Conservation (phyloP, 2,329 filamentous ascomycete species). For the Fusarium ramigenum region DNA sequence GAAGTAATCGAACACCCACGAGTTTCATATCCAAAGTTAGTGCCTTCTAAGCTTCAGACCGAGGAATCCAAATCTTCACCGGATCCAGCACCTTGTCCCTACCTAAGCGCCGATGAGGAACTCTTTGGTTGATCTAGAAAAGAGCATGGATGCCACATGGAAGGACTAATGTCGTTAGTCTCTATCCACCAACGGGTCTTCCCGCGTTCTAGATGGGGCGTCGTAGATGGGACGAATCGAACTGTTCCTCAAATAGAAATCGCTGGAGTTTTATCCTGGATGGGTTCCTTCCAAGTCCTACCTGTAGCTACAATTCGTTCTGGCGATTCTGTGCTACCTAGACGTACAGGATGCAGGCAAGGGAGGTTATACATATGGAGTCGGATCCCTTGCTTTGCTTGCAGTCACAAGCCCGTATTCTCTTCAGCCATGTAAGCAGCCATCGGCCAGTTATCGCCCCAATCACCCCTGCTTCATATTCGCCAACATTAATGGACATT, state of each 20-base stretch:
- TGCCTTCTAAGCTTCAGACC: not conserved
- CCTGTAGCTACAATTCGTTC: slow-evolving; percentile 2
- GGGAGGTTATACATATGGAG: slow-evolving; percentile 10
- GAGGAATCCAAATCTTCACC: slow-evolving; percentile 1
- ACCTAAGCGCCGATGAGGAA: slow-evolving; percentile 1
- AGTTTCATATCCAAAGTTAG: slow-evolving; percentile 8
- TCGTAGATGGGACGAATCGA: slow-evolving; percentile 6
- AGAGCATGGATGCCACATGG: slow-evolving; percentile 30
- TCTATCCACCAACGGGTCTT: slow-evolving; percentile 24
- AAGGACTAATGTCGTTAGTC: slow-evolving; percentile 8
- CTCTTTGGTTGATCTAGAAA: slow-evolving; percentile 17
- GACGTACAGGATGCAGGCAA: slow-evolving; percentile 2
- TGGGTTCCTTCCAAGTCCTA: not conserved
- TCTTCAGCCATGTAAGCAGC: slow-evolving; percentile 20
- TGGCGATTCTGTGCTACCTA: not conserved
- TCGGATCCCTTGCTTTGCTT: slow-evolving; percentile 9
- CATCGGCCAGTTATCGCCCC: not conserved
- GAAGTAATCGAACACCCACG: not conserved
- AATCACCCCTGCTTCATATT: not conserved
- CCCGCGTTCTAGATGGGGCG: slow-evolving; percentile 6
- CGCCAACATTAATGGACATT: not conserved
- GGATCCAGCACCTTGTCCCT: not conserved
- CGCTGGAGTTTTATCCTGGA: not conserved
- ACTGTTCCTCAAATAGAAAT: not conserved
- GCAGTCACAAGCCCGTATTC: not conserved